Evolutionary conservation across 495 filamentous ascomycete species (phyloP).

Genomic region (Elaphomyces granulatus): DNA sequence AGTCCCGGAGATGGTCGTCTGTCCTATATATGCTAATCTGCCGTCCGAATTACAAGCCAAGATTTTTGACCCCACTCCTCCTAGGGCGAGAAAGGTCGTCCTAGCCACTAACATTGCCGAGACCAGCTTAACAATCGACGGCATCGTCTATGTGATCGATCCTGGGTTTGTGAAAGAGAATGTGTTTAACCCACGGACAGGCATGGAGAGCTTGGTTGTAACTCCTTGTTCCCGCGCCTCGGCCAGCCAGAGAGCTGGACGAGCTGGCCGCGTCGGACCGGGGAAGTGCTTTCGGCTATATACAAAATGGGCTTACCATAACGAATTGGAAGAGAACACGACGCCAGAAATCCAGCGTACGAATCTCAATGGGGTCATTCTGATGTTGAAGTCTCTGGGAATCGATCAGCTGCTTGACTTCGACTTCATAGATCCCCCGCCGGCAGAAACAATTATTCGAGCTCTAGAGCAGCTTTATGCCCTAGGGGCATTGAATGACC

Average conservation of each 20-base stretch:
- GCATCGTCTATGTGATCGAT: constrained; percentile 85
- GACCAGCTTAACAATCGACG: constrained; percentile 78
- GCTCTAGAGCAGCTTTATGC: constrained; percentile 89
- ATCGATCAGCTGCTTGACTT: constrained; percentile 92
- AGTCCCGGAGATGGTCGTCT: constrained; percentile 73
- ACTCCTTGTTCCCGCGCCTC: constrained; percentile 90
- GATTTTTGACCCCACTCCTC: constrained; percentile 81
- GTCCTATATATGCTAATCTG: constrained; percentile 80
- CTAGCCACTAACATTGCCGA: constrained; percentile 86
- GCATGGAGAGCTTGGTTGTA: constrained; percentile 83
- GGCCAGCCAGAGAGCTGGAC: constrained; percentile 82
- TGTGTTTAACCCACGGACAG: constrained; percentile 78
- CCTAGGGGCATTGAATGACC: constrained; percentile 76
- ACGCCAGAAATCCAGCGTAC: constrained; percentile 91
- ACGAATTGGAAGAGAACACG: constrained; percentile 86
- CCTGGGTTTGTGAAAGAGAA: constrained; percentile 93
- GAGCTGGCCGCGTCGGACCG: constrained; percentile 83
- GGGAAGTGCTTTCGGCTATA: constrained; percentile 94
- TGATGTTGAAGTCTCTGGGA: constrained; percentile 79
- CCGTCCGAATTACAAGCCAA: constrained; percentile 75
- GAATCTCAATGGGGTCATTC: constrained; percentile 69
- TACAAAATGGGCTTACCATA: constrained; percentile 87
- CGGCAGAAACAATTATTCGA: constrained; percentile 79
- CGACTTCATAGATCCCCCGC: constrained; percentile 92
- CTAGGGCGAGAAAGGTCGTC: constrained; percentile 69